A percentile compares a stretch with the other conserved stretches of the same genome.
These are phyloP conservation scores for Clonostachys solani DNA, from an alignment of 2,329 filamentous ascomycete species.

Conservation along the genomic window DNA sequence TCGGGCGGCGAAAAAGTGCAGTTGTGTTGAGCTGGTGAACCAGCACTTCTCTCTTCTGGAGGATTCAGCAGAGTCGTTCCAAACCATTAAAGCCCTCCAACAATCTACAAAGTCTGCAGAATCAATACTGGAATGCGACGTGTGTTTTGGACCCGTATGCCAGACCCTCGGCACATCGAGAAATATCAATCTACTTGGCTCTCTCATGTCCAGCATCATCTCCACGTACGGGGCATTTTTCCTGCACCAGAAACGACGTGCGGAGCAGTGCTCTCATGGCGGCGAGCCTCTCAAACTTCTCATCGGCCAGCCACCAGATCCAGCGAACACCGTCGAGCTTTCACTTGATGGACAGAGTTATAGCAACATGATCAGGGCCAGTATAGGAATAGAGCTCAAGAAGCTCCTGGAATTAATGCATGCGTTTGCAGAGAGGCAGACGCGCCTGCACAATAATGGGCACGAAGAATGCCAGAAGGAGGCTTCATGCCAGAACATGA, in stretches of 20 bases:
- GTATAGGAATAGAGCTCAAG: not conserved
- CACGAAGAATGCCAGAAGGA: not conserved
- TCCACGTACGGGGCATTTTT: not conserved
- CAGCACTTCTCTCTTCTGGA: not conserved
- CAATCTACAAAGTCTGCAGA: not conserved
- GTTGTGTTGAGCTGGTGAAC: conserved; percentile 33
- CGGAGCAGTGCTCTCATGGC: not conserved
- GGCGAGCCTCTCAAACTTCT: not conserved
- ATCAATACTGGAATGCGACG: not conserved
- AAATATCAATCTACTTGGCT: not conserved
- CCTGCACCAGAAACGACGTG: not conserved
- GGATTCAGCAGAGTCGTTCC: not conserved
- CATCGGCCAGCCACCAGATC: not conserved
- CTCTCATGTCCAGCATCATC: not conserved
- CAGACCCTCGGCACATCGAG: not conserved
- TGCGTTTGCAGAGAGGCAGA: not conserved
- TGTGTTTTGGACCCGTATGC: not conserved
- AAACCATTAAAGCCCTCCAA: not conserved
- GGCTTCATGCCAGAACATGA: not conserved
- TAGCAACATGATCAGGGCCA: not conserved
- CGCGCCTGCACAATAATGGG: not conserved
- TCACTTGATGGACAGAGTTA: not conserved
- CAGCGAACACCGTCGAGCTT: not conserved
- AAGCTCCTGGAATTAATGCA: not conserved
- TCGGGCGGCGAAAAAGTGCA: conserved; percentile 30